Conservation (phyloP, 176 grass and related monocot genomes). For the Cenchrus americanus region DNA sequence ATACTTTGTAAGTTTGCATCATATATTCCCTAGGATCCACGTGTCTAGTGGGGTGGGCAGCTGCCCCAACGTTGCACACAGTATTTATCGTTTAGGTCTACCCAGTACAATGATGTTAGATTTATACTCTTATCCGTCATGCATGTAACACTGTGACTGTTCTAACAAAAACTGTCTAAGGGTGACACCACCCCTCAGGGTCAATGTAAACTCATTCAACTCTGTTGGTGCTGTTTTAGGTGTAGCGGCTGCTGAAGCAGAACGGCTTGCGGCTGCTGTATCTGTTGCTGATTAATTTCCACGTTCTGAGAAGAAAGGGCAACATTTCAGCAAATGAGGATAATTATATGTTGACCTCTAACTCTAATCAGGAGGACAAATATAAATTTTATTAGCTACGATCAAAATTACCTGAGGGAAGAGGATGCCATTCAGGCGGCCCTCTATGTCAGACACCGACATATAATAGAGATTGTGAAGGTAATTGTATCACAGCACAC, state of each 20-base stretch:
- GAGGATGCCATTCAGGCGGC: conserved; percentile 77
- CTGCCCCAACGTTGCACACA: too few relatives aligned
- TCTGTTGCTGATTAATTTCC: conserved; percentile 58
- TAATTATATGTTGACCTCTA: conserved; percentile 10
- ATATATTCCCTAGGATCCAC: too few relatives aligned
- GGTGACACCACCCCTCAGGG: not conserved
- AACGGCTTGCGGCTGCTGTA: conserved; percentile 19
- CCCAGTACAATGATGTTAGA: not conserved
- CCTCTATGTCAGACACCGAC: conserved; percentile 70
- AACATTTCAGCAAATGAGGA: conserved; percentile 14
- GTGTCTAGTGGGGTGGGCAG: too few relatives aligned
- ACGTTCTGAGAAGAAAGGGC: conserved; percentile 52
- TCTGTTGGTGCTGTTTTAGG: not conserved
- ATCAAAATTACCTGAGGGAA: conserved; percentile 72
- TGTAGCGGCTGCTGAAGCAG: conserved; percentile 32
- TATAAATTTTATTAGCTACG: not conserved
- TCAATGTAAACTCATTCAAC: not conserved
- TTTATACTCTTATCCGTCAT: not conserved
- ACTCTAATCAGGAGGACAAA: not conserved
- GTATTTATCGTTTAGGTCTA: too few relatives aligned
- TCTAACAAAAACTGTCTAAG: not conserved
- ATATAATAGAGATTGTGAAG: conserved; percentile 84
- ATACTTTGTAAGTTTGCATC: too few relatives aligned
- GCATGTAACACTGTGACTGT: not conserved
- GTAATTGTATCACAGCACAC: conserved; percentile 91